These are phyloP conservation scores for Bombardia bombarda DNA, from an alignment of 495 filamentous ascomycete genomes.

Conservation along the genomic window DNA sequence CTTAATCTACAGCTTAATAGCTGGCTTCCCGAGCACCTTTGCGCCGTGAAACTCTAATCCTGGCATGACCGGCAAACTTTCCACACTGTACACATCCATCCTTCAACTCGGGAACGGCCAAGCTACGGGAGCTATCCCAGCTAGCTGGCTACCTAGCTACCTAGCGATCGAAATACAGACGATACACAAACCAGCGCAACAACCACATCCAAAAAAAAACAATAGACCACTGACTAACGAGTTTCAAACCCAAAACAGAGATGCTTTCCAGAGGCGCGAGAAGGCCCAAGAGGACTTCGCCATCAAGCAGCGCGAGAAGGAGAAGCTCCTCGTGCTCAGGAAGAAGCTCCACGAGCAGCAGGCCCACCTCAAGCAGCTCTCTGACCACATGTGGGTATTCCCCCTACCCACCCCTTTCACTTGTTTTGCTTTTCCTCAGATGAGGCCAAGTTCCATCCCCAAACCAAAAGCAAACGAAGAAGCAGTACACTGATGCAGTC, in stretches of 20 bases:
- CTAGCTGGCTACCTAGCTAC: no score
- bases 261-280: slow-evolving; percentile 87
- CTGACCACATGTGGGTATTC: slow-evolving; percentile 67
- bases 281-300: slow-evolving; percentile 75
- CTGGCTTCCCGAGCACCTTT: no score
- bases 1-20: no score
- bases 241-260: slow-evolving; percentile 50
- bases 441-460: not conserved
- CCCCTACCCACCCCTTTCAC: slow-evolving; percentile 8
- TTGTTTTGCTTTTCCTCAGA: no score
- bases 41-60: no score
- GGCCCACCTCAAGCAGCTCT: slow-evolving; percentile 72
- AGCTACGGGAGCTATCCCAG: no score
- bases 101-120: no score
- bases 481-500: not conserved
- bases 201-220: no score
- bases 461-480: not conserved
- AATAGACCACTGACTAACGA: not conserved
- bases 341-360: slow-evolving; percentile 74
- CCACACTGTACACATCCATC: no score
- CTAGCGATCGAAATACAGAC: no score
- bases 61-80: no score
- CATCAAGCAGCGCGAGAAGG: slow-evolving; percentile 75
- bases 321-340: slow-evolving; percentile 70
- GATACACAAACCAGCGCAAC: no score